These are phyloP conservation scores for Lepiota subincarnata DNA, from an alignment of 768 basidiomycete species.

Conservation along the genomic window DNA sequence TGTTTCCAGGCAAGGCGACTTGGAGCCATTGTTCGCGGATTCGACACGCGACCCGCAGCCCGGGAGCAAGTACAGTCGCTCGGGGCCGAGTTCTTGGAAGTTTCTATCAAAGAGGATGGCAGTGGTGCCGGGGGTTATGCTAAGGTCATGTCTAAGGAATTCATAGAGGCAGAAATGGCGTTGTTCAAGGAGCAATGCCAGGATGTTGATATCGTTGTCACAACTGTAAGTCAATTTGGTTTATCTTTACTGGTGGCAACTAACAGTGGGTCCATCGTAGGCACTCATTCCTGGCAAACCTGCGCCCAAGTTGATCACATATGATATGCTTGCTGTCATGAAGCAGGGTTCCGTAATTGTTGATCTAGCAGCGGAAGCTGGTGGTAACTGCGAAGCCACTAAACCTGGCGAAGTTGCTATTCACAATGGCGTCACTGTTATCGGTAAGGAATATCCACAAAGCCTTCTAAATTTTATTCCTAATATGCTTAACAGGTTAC, in stretches of 20 bases:
- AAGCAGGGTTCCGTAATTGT: slow-evolving; percentile 89
- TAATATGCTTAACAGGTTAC: slow-evolving; percentile 47
- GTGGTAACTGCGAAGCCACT: slow-evolving; percentile 87
- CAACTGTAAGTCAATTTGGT: slow-evolving; percentile 50
- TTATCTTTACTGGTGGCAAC: not conserved
- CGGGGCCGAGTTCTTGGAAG: slow-evolving; percentile 88
- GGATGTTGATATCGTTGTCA: slow-evolving; percentile 87
- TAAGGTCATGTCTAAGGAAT: slow-evolving; percentile 88
- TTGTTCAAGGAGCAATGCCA: slow-evolving; percentile 85
- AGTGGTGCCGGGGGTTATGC: slow-evolving; percentile 83
- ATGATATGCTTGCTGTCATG: slow-evolving; percentile 88
- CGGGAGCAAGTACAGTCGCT: slow-evolving; percentile 88
- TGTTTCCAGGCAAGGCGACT: slow-evolving; percentile 62
- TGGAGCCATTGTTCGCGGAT: slow-evolving; percentile 85
- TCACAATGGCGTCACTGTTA: slow-evolving; percentile 75
- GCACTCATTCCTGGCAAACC: slow-evolving; percentile 85
- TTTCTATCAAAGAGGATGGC: slow-evolving; percentile 75
- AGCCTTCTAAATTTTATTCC: not conserved
- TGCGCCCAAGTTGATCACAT: slow-evolving; percentile 79
- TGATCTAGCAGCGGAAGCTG: slow-evolving; percentile 82
- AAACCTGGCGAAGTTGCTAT: slow-evolving; percentile 68
- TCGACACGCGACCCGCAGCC: slow-evolving; percentile 81
- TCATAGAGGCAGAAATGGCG: slow-evolving; percentile 84
- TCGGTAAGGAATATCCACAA: slow-evolving; percentile 43
- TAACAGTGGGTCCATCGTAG: slow-evolving; percentile 25